Base-by-base conservation (phyloP, 306 rosid species). In the Dalbergia cochinchinensis region DNA sequence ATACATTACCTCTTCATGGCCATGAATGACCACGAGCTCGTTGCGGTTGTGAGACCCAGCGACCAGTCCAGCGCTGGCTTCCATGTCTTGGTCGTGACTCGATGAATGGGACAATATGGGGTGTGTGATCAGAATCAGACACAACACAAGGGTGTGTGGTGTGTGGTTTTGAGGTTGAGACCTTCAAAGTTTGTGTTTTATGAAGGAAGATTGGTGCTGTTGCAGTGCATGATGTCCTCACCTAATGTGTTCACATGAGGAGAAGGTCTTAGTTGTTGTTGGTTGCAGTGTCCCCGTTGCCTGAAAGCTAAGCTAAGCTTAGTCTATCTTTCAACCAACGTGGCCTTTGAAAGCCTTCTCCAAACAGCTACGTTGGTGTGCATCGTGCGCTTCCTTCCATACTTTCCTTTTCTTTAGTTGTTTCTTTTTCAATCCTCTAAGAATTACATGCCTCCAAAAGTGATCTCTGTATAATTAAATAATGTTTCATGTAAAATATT, bases 271-370 rank as follows among this genome's bases (percentile, higher is more conserved):
- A 8, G 31, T 26, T 86, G 92, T 54, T 77, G 87, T 90, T 91
- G 85, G 99, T 91, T 93, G 94, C 91, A 83, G 55, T 22, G 89
- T 86, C 89, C 19, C 90, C 95, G 86, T 95, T 92, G 99, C 99
- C 97, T 53, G 84, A 90, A 91, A 89, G 92, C 74, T 82, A 93
- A 95, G 99, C 96, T 95, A 26, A 26, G 31, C 31, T 26, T 26
- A 26, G 31, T 86, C 78, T 83, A 80, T 71, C 77, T 77, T 22
- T 74, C 31, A 42, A 7, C 91, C 87, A 92, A 88, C 73, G 2
- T 26, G 31, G 31, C 31, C 31, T 26, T 26, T 26, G 31, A 26
- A 26, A 26, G 31, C 31, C 31, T 26, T 26, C 31, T 26, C 31
- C 31, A 26, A 26, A 26, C 31, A 26, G 31, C 31, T 26, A 26